Evolutionary conservation across 2,329 filamentous ascomycete genomes (phyloP).

Genomic region (Pezicula radicicola): DNA sequence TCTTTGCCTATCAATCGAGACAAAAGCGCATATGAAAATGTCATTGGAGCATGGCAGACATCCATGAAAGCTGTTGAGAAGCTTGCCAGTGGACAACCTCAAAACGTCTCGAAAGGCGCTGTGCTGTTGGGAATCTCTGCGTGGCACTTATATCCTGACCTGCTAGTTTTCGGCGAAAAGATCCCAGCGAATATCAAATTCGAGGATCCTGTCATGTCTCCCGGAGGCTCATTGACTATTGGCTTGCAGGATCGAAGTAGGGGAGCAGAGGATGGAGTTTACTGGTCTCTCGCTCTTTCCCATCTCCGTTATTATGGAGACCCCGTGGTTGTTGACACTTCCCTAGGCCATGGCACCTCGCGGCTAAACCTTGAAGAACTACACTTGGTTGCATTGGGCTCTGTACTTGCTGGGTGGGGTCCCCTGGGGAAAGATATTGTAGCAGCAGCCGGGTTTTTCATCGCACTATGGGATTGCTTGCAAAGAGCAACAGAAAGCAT

Average conservation of each 20-base stretch:
- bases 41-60: conserved; percentile 25
- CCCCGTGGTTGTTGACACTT: too few relatives aligned
- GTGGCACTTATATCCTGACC: conserved; percentile 34
- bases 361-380: too few relatives aligned
- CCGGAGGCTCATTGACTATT: not conserved
- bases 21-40: conserved; percentile 22
- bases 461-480: too few relatives aligned
- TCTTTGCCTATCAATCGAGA: conserved; percentile 15
- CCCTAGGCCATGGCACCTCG: too few relatives aligned
- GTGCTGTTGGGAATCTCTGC: conserved; percentile 27
- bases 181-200: not conserved
- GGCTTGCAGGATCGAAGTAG: not conserved
- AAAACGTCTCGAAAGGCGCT: conserved; percentile 18
- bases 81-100: conserved; percentile 25
- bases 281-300: not conserved
- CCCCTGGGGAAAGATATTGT: too few relatives aligned
- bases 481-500: too few relatives aligned
- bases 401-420: too few relatives aligned
- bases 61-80: conserved; percentile 25
- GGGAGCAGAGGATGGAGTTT: not conserved
- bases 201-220: not conserved
- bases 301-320: not conserved
- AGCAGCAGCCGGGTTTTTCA: too few relatives aligned
- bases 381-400: too few relatives aligned
- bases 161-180: conserved; percentile 7